Conservation (phyloP, 352 stramenopile species). For the Aphanomyces invadans region DNA sequence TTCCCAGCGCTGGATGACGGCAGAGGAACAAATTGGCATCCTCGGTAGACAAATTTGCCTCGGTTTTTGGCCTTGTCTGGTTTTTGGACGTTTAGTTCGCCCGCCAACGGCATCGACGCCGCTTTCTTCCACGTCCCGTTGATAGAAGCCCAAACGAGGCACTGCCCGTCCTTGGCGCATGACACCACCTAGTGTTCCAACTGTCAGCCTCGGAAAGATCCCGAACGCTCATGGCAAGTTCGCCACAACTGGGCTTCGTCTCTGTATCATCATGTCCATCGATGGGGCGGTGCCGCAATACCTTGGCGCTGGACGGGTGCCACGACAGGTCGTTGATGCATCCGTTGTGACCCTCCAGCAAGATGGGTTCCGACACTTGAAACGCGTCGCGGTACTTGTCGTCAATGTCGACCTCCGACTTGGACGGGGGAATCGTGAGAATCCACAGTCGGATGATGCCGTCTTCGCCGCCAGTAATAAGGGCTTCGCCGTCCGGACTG, state of each 20-base stretch:
- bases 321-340: constrained; percentile 13
- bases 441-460: background rate
- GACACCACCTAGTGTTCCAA: background rate
- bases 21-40: background rate
- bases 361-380: background rate
- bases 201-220: background rate
- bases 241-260: too few relatives aligned
- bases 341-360: background rate
- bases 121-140: background rate
- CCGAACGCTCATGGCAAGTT: too few relatives aligned
- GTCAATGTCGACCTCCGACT: constrained; percentile 24
- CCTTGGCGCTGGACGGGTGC: background rate
- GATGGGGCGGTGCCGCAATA: too few relatives aligned
- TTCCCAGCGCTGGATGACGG: too few relatives aligned
- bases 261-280: too few relatives aligned
- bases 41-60: constrained; percentile 13
- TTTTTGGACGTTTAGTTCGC: background rate
- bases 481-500: background rate
- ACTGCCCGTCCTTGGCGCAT: constrained; percentile 16
- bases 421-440: background rate
- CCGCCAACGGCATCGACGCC: background rate
- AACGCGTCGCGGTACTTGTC: background rate
- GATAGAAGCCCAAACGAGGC: background rate
- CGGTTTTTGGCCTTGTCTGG: background rate
- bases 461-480: constrained; percentile 2